These are phyloP conservation scores for Claviceps purpurea DNA, from an alignment of 2,329 filamentous ascomycete genomes.

Conservation along the genomic window DNA sequence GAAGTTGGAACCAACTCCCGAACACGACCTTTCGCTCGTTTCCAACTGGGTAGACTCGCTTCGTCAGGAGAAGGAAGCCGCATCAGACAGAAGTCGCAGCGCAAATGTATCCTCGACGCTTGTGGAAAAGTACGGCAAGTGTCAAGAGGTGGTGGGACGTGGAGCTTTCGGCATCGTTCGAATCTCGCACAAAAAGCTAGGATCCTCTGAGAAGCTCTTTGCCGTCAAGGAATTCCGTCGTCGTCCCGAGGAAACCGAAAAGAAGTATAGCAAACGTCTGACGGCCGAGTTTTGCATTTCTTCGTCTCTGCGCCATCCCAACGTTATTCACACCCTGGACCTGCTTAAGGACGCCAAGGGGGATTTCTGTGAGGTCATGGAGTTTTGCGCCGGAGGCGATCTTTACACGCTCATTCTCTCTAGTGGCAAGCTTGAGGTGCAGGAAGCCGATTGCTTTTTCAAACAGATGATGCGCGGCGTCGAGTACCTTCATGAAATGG, in stretches of 20 bases:
- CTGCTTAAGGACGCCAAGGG: conserved; percentile 92
- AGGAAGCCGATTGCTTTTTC: conserved; percentile 95
- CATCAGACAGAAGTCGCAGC: conserved; percentile 65
- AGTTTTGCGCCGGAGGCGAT: conserved; percentile 94
- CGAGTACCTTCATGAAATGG: conserved; percentile 99
- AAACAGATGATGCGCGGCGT: conserved; percentile 99
- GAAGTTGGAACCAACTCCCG: conserved; percentile 59
- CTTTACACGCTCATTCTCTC: conserved; percentile 87
- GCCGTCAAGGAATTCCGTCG: conserved; percentile 97
- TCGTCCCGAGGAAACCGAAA: conserved; percentile 83
- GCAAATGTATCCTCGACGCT: conserved; percentile 59
- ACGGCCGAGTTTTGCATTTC: conserved; percentile 98
- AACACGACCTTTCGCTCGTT: conserved; percentile 81
- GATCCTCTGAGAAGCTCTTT: conserved; percentile 80
- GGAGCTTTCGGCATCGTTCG: conserved; percentile 95
- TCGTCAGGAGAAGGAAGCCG: conserved; percentile 76
- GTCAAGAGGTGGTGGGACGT: conserved; percentile 89
- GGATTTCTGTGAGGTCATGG: conserved; percentile 98
- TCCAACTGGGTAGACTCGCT: conserved; percentile 93
- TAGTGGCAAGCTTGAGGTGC: conserved; percentile 79
- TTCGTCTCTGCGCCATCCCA: conserved; percentile 88
- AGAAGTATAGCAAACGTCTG: conserved; percentile 94
- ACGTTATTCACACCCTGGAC: conserved; percentile 95
- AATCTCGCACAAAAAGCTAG: conserved; percentile 90
- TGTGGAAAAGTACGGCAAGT: conserved; percentile 96